Conservation (phyloP, 2,329 filamentous ascomycete species). For the Ascochyta koolunga region DNA sequence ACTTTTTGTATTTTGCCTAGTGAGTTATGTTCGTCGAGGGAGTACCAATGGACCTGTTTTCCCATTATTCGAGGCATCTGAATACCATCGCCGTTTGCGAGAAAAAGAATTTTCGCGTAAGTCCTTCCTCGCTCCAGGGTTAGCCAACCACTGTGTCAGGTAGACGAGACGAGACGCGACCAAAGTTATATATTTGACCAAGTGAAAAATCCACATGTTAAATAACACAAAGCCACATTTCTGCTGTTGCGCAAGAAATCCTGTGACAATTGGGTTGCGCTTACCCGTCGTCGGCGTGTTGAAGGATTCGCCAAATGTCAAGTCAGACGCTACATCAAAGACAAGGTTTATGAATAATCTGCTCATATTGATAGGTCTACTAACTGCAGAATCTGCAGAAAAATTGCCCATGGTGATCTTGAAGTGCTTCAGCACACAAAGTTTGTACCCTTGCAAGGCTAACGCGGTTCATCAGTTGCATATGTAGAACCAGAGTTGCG, state of each 20-base stretch:
- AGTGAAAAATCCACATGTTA: slow-evolving; percentile 18
- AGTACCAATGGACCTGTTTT: slow-evolving; percentile 6
- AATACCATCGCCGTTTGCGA: slow-evolving; percentile 13
- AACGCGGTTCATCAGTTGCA: background rate
- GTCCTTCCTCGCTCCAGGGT: background rate
- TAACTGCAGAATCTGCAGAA: background rate
- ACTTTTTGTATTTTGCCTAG: slow-evolving; percentile 4
- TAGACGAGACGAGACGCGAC: background rate
- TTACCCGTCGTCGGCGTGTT: slow-evolving; percentile 10
- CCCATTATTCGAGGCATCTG: slow-evolving; percentile 11
- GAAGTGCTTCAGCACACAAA: slow-evolving; percentile 2
- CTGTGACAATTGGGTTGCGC: slow-evolving; percentile 11
- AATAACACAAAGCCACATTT: slow-evolving; percentile 13
- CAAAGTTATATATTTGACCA: slow-evolving; percentile 7
- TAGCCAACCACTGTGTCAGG: background rate
- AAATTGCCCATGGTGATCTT: background rate
- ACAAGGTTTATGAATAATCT: slow-evolving; percentile 17
- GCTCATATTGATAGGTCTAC: slow-evolving; percentile 10
- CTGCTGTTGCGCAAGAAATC: slow-evolving; percentile 14
- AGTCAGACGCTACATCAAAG: slow-evolving; percentile 21
- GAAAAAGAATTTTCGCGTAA: background rate
- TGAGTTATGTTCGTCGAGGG: background rate
- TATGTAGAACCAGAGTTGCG: background rate
- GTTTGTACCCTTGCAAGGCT: slow-evolving; percentile 5
- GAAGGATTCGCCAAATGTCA: slow-evolving; percentile 22